A percentile compares a stretch with the other conserved stretches of the same genome.
Evolutionary conservation across 2,329 filamentous ascomycete species (phyloP).

Genomic region (Colletotrichum caudatum): DNA sequence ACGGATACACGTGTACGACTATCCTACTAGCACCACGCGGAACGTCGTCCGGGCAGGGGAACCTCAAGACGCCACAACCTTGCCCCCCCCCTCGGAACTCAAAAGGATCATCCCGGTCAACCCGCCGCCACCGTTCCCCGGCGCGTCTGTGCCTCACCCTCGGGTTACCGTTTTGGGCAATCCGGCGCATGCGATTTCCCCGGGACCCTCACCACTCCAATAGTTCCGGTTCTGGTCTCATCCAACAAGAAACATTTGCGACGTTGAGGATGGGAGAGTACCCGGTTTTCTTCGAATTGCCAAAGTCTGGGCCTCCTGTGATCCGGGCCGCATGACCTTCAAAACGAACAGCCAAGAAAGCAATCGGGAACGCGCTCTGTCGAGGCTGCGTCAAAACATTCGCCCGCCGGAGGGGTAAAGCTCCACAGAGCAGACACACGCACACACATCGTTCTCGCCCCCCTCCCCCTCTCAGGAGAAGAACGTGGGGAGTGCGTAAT

Average conservation of each 20-base stretch:
- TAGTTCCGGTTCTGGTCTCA: conserved; percentile 14
- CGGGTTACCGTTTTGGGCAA: conserved; percentile 36
- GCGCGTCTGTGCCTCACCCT: conserved; percentile 10
- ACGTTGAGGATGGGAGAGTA: conserved; percentile 16
- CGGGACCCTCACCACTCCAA: conserved; percentile 7
- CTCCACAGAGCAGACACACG: conserved; percentile 7
- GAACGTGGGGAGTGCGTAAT: conserved; percentile 15
- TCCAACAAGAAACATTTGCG: conserved; percentile 17
- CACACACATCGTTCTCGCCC: not conserved
- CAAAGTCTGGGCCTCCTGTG: conserved; percentile 13
- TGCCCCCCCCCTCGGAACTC: conserved; percentile 6
- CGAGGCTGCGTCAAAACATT: not conserved
- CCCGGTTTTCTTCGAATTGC: conserved; percentile 9
- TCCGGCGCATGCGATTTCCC: conserved; percentile 32
- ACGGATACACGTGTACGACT: not conserved
- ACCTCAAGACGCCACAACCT: conserved; percentile 17
- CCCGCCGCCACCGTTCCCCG: not conserved
- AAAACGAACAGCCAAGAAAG: conserved; percentile 13
- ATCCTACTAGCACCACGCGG: not conserved
- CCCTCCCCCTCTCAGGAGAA: not conserved
- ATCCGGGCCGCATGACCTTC: conserved; percentile 8
- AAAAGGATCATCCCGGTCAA: conserved; percentile 15
- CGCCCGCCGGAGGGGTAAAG: not conserved
- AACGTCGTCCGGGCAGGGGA: conserved; percentile 3
- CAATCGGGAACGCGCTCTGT: conserved; percentile 1